Conservation (phyloP, 2,329 filamentous ascomycete species). For the Cryphonectria naterciae region DNA sequence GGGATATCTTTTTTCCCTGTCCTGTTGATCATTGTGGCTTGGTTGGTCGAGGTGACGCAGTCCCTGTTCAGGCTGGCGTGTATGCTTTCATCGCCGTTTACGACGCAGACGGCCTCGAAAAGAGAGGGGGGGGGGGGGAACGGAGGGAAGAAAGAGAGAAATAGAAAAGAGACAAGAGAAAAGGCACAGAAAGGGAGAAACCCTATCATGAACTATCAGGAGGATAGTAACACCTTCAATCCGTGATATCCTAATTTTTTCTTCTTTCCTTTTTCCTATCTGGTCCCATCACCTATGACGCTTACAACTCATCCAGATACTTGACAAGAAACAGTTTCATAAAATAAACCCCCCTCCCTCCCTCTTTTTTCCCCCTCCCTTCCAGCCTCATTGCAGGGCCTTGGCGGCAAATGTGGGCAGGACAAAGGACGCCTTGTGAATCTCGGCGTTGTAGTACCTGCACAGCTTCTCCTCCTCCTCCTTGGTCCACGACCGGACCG, state of each 20-base stretch:
- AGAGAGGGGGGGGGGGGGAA: neutral
- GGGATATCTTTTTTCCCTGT: neutral
- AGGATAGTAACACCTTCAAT: neutral
- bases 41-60: neutral
- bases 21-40: neutral
- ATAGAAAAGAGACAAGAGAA: no score
- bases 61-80: neutral
- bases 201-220: neutral
- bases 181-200: neutral
- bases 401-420: constrained; percentile 92
- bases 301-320: constrained; percentile 2
- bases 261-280: neutral
- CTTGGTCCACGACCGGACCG: constrained; percentile 76
- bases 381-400: constrained; percentile 56
- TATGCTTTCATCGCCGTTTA: neutral
- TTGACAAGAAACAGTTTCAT: neutral
- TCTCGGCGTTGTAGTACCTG: constrained; percentile 96
- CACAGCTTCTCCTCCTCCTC: constrained; percentile 93
- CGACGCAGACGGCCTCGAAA: neutral
- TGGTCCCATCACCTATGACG: neutral
- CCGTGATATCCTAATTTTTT: neutral
- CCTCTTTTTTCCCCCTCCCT: neutral
- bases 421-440: constrained; percentile 93
- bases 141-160: no score
- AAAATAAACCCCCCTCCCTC: neutral